These are phyloP conservation scores for Brassica incana DNA, from an alignment of 345 rosid genomes.

Conservation along the genomic window DNA sequence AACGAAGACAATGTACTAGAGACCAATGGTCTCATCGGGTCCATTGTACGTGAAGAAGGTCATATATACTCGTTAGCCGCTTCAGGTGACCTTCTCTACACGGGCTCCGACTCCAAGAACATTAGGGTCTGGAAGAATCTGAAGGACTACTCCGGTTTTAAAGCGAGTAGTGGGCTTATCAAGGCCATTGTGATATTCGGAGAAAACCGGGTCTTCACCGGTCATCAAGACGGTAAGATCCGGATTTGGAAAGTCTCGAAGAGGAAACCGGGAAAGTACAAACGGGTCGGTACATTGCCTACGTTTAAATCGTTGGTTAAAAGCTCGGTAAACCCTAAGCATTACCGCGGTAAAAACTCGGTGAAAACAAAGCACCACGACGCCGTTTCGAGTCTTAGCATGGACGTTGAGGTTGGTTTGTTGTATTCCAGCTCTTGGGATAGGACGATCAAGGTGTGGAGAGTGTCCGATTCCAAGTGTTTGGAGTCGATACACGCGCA, in stretches of 20 bases:
- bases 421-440: slow-evolving; percentile 75
- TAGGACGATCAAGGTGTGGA: slow-evolving; percentile 61
- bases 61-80: slow-evolving; percentile 70
- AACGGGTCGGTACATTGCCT: slow-evolving; percentile 54
- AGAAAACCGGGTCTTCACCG: slow-evolving; percentile 52
- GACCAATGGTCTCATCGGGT: slow-evolving; percentile 53
- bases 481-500: slow-evolving; percentile 65
- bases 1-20: slow-evolving; percentile 34
- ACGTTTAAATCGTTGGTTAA: slow-evolving; percentile 54
- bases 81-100: slow-evolving; percentile 58
- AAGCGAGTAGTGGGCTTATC: slow-evolving; percentile 59
- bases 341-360: slow-evolving; percentile 47
- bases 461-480: slow-evolving; percentile 53
- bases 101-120: slow-evolving; percentile 74
- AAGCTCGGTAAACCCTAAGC: slow-evolving; percentile 59
- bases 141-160: slow-evolving; percentile 57
- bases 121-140: slow-evolving; percentile 69
- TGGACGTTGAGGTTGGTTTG: slow-evolving; percentile 51
- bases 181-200: slow-evolving; percentile 48
- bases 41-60: slow-evolving; percentile 66
- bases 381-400: slow-evolving; percentile 57
- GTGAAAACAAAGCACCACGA: slow-evolving; percentile 62
- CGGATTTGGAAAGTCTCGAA: slow-evolving; percentile 61
- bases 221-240: slow-evolving; percentile 71
- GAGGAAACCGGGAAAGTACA: slow-evolving; percentile 43